Percentiles rank a stretch among this genome's conserved stretches.
Evolutionary conservation across 2,329 filamentous ascomycete genomes (phyloP).

Genomic region (Trichoderma semiorbis): DNA sequence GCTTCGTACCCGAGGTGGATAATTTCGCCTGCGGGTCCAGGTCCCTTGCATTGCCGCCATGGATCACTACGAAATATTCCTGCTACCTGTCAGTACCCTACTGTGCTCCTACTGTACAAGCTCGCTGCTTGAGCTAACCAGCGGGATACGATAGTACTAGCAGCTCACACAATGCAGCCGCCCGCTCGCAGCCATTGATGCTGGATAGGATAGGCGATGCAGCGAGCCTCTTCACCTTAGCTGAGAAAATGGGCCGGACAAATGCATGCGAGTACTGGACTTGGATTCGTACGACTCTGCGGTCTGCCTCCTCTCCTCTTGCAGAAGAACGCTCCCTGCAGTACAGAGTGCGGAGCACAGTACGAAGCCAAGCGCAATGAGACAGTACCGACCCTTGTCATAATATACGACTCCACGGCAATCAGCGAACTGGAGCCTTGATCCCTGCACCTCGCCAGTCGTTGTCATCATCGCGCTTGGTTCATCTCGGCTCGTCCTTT

Average conservation of each 20-base stretch:
- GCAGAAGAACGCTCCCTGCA: background rate
- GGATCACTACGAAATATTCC: background rate
- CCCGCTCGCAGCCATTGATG: background rate
- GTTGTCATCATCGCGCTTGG: slow-evolving; percentile 10
- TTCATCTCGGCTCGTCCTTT: slow-evolving; percentile 10
- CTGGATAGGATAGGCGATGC: background rate
- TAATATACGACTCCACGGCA: slow-evolving; percentile 9
- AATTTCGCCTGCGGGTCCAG: slow-evolving; percentile 15
- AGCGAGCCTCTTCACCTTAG: background rate
- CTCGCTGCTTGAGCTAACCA: background rate
- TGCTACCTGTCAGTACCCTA: background rate
- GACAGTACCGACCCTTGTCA: background rate
- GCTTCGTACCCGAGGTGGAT: slow-evolving; percentile 7
- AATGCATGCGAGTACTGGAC: background rate
- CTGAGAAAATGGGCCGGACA: background rate
- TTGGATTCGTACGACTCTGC: background rate
- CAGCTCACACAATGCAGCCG: background rate
- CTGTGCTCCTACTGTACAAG: background rate
- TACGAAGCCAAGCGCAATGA: background rate
- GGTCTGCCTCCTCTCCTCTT: background rate
- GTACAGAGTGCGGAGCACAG: background rate
- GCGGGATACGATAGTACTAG: background rate
- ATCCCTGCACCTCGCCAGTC: background rate
- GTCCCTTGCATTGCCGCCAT: background rate
- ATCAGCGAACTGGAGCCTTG: slow-evolving; percentile 11